These are phyloP conservation scores for Iris macrosiphon DNA, from an alignment of 106 monocot species.

Conservation along the genomic window DNA sequence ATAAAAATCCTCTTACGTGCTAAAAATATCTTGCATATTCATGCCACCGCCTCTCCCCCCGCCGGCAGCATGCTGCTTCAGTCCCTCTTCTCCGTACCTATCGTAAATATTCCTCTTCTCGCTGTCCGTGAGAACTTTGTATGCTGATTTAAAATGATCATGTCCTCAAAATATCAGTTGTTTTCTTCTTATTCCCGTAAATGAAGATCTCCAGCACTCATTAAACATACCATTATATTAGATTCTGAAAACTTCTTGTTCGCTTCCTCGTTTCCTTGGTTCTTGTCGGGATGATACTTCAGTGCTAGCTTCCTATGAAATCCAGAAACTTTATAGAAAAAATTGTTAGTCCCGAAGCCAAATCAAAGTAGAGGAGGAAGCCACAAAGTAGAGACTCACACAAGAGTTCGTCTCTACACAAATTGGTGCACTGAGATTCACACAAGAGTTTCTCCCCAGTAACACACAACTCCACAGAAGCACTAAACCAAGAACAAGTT, in stretches of 20 bases:
- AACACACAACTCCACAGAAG: too few species aligned
- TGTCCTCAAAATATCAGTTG: too few species aligned
- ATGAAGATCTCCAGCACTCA: too few species aligned
- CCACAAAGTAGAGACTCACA: too few species aligned
- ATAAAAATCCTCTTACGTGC: slow-evolving; percentile 54
- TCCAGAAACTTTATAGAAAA: too few species aligned
- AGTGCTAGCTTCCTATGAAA: slow-evolving; percentile 90
- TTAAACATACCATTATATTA: slow-evolving; percentile 1
- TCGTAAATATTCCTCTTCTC: slow-evolving; percentile 64
- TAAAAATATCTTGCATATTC: slow-evolving; percentile 91
- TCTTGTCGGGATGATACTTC: slow-evolving; percentile 89
- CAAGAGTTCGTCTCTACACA: too few species aligned
- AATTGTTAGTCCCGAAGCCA: too few species aligned
- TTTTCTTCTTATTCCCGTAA: too few species aligned
- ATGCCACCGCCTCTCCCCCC: slow-evolving; percentile 71
- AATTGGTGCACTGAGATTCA: too few species aligned
- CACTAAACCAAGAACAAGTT: too few species aligned
- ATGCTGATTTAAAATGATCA: slow-evolving; percentile 47
- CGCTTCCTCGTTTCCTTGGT: slow-evolving; percentile 78
- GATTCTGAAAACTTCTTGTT: slow-evolving; percentile 74
- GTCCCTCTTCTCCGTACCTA: slow-evolving; percentile 66
- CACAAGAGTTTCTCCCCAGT: too few species aligned
- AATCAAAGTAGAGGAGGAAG: too few species aligned
- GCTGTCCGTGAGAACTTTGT: slow-evolving; percentile 68
- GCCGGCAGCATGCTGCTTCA: slow-evolving; percentile 56